Evolutionary conservation across 305 asterid species (phyloP).

Genomic region (Fraxinus nigra): DNA sequence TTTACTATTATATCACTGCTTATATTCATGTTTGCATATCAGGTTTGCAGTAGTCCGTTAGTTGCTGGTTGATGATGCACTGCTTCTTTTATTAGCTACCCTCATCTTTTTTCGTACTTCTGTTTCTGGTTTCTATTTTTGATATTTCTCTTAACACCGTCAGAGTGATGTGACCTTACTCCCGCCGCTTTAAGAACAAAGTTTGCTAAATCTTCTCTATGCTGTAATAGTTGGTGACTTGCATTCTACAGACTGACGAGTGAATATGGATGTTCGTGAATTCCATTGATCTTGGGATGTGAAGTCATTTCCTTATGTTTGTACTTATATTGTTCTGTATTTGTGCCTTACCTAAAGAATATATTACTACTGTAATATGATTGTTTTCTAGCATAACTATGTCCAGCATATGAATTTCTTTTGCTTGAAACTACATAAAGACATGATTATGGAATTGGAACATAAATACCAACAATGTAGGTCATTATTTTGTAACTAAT

Average conservation of each 20-base stretch:
- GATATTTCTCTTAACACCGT: neutral
- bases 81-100: neutral
- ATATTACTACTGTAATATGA: neutral
- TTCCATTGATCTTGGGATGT: neutral
- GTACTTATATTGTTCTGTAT: neutral
- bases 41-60: neutral
- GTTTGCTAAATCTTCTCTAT: neutral
- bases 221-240: neutral
- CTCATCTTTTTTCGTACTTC: neutral
- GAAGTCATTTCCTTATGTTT: neutral
- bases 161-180: neutral
- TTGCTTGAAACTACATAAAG: neutral
- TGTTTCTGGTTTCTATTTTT: neutral
- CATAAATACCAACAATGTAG: neutral
- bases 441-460: neutral
- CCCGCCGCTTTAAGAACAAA: neutral
- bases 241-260: neutral
- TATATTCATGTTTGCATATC: neutral
- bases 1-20: neutral
- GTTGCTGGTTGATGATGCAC: conserved; percentile 2
- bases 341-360: neutral
- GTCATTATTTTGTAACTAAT: neutral
- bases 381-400: neutral
- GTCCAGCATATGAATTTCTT: neutral
- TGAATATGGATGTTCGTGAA: neutral